Evolutionary conservation across 2,329 filamentous ascomycete genomes (phyloP), one percentile per base, ranked within the genome.

Genomic region (Moelleriella libera): DNA sequence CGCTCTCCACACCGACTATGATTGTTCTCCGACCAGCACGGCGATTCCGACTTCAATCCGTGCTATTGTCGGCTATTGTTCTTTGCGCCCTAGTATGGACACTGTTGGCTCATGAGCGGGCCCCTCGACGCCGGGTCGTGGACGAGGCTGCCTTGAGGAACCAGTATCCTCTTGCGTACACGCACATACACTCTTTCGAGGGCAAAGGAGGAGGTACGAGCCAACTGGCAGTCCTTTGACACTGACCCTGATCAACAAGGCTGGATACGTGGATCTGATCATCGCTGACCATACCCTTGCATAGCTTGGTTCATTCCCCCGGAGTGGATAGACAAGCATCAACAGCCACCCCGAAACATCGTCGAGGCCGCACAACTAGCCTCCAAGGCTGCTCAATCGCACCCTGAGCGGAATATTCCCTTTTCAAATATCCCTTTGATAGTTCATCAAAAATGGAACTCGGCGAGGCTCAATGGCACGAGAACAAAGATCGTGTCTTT

Each of bases 401-500:
- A 42, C n/a, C 37, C 29, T 34, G 47, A 48, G 5, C 29, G 43
- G 9, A 9, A 45, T 37, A 45, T 48, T 44, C 46, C 47, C 14
- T 37, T 41, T 2, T 45, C 47, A 28, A 45, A 30, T 11, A 48
- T 42, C 12, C 47, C 47, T 5, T 30, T 48, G 6, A 37, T 45
- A 6, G 14, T 48, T 10, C 47, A 48, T 34, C 47, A 48, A 34
- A 48, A 48, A 48, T 48, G 47, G 43, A 48, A 48, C 7, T 14
- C 31, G 6, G 47, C 47, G 7, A 42, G 37, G 7, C 29, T 48
- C 14, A 45, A 48, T 30, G 47, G 43, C 11, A 48, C 43, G 30
- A 48, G 41, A 30, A 37, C 44, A 32, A 34, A 45, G 7, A 45
- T 45, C 14, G 34, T 48, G 6, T 41, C 30, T 12, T 48, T 28